Evolutionary conservation across 345 rosid genomes (phyloP).

Genomic region (Populus euphratica): DNA sequence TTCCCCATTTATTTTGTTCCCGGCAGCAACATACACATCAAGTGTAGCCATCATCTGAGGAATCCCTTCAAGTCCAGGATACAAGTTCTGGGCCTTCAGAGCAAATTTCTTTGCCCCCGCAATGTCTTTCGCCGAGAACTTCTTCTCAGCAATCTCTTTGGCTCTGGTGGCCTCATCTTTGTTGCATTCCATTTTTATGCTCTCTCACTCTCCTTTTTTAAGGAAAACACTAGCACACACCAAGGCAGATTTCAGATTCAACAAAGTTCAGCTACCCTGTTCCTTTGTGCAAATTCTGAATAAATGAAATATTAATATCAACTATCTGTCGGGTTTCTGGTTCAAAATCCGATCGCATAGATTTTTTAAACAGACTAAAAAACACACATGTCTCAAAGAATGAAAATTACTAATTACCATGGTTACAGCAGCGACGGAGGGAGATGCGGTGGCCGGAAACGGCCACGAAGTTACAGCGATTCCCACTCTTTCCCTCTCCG

Average conservation of each 20-base stretch:
- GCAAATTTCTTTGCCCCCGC: constrained; percentile 68
- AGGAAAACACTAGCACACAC: background rate
- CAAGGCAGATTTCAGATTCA: background rate
- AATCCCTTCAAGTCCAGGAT: constrained; percentile 70
- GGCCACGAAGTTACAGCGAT: background rate
- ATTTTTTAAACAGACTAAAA: background rate
- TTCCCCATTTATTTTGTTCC: constrained; percentile 58
- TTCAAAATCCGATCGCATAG: background rate
- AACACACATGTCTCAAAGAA: background rate
- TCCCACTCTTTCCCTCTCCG: background rate
- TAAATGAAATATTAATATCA: background rate
- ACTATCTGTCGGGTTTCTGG: background rate
- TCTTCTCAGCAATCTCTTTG: constrained; percentile 80
- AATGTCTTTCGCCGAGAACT: constrained; percentile 62
- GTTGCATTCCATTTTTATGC: constrained; percentile 70
- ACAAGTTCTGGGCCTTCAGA: constrained; percentile 69
- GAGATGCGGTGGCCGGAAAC: background rate
- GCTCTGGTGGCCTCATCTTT: constrained; percentile 87
- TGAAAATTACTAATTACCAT: background rate
- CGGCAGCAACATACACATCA: constrained; percentile 65
- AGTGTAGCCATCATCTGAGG: constrained; percentile 52
- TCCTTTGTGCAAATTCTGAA: background rate
- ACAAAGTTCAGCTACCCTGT: background rate
- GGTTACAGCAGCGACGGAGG: background rate
- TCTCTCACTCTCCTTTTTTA: background rate